phyloP scores from a whole-genome alignment of 1,284 basidiomycete species.

The Coniferiporia weirii region DNA sequence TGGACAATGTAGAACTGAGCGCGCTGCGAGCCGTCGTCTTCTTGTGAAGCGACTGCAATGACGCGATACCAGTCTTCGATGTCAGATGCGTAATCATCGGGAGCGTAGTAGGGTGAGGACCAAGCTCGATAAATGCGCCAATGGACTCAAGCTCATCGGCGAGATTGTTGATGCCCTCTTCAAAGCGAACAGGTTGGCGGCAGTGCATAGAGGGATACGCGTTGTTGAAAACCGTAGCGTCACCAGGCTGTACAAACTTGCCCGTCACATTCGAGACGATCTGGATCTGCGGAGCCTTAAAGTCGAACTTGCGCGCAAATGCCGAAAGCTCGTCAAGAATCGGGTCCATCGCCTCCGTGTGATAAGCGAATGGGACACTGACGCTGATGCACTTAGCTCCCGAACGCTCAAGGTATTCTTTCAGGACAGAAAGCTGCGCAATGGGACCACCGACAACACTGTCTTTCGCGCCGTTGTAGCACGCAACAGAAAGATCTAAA shows the following conservation, averaged over 20 bases:
- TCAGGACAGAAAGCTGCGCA: constrained; percentile 37
- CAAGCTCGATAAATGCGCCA: constrained; percentile 59
- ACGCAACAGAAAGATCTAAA: constrained; percentile 45
- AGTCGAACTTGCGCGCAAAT: constrained; percentile 33
- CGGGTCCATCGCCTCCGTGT: constrained; percentile 56
- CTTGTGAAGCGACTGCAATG: constrained; percentile 47
- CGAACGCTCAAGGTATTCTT: constrained; percentile 34
- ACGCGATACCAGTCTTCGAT: constrained; percentile 29
- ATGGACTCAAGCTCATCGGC: constrained; percentile 28
- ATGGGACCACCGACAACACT: constrained; percentile 54
- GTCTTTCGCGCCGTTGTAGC: constrained; percentile 53
- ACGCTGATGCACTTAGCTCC: constrained; percentile 38
- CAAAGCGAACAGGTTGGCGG: constrained; percentile 53
- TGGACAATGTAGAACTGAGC: constrained; percentile 40
- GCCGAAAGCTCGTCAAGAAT: constrained; percentile 42
- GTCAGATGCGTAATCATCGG: constrained; percentile 47
- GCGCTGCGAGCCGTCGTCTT: constrained; percentile 39
- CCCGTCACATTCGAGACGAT: constrained; percentile 58
- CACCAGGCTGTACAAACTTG: constrained; percentile 45
- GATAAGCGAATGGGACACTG: constrained; percentile 56
- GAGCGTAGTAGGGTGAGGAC: constrained; percentile 53
- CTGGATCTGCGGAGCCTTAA: constrained; percentile 47
- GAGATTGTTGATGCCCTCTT: constrained; percentile 41
- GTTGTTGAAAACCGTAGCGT: constrained; percentile 40
- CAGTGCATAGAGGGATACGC: constrained; percentile 59